A percentile compares a stretch with the other conserved stretches of the same genome.
phyloP scores from a whole-genome alignment of 148 eudicot genomes.

The Chenopodium quinoa region DNA sequence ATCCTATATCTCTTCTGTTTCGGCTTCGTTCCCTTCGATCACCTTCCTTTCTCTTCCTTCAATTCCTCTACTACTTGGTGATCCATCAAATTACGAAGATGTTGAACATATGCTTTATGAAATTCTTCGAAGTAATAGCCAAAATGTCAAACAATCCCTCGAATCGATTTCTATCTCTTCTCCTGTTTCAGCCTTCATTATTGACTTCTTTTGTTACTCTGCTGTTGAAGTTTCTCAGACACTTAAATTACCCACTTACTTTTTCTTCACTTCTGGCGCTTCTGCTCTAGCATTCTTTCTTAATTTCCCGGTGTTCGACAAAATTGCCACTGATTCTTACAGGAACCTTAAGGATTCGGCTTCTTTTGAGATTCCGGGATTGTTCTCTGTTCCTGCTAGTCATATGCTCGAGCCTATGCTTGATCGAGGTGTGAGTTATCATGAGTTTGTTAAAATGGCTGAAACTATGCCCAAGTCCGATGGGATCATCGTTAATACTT shows the following conservation, averaged over 20 bases:
- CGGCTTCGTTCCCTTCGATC: slow-evolving; percentile 44
- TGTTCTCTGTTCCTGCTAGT: slow-evolving; percentile 44
- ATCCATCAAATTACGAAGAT: slow-evolving; percentile 17
- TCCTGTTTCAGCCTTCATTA: slow-evolving; percentile 35
- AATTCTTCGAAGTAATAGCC: slow-evolving; percentile 27
- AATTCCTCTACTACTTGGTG: slow-evolving; percentile 22
- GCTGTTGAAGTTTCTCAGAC: slow-evolving; percentile 27
- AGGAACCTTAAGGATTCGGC: slow-evolving; percentile 28
- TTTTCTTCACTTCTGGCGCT: slow-evolving; percentile 46
- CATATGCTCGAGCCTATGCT: slow-evolving; percentile 39
- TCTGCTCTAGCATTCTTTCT: slow-evolving; percentile 26
- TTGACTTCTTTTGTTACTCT: slow-evolving; percentile 46
- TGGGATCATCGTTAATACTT: slow-evolving; percentile 43
- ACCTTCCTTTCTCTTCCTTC: slow-evolving; percentile 47
- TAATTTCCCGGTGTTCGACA: slow-evolving; percentile 32
- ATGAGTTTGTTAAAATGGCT: slow-evolving; percentile 22
- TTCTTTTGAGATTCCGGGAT: slow-evolving; percentile 35
- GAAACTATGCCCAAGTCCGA: slow-evolving; percentile 21
- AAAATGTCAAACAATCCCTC: slow-evolving; percentile 31
- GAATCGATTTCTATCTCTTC: slow-evolving; percentile 13
- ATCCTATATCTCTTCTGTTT: slow-evolving; percentile 34
- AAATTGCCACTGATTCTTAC: slow-evolving; percentile 25
- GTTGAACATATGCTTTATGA: slow-evolving; percentile 27
- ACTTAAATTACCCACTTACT: slow-evolving; percentile 41
- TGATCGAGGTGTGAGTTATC: slow-evolving; percentile 20